Percentiles rank a stretch among this genome's conserved stretches.
Evolutionary conservation across 352 stramenopile species (phyloP).

Genomic region (Globisporangium echinulatum): DNA sequence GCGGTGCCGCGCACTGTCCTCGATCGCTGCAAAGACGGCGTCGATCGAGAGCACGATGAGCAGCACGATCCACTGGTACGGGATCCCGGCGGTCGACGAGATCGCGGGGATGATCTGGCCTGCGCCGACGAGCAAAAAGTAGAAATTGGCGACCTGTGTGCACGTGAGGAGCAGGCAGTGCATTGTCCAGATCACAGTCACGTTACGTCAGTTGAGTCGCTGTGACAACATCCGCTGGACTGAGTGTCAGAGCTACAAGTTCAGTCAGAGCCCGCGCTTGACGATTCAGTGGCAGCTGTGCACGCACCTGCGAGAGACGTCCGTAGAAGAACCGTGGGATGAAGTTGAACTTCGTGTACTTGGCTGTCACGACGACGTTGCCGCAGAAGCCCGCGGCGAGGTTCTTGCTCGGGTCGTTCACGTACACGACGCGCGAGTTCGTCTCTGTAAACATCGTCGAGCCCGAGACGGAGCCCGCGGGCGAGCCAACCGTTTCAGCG

Average conservation of each 20-base stretch:
- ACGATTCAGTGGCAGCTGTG: too few species aligned
- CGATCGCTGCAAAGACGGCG: conserved; percentile 78
- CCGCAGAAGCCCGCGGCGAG: conserved; percentile 47
- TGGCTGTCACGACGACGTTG: conserved; percentile 80
- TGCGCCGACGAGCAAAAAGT: conserved; percentile 85
- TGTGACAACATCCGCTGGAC: too few species aligned
- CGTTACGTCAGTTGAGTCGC: too few species aligned
- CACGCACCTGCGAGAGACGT: conserved; percentile 62
- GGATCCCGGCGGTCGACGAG: conserved; percentile 77
- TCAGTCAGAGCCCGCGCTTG: too few species aligned
- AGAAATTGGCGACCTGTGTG: conserved; percentile 72
- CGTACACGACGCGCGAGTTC: conserved; percentile 59
- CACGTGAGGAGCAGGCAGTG: background rate
- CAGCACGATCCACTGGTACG: conserved; percentile 86
- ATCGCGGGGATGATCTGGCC: conserved; percentile 84
- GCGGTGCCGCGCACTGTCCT: conserved; percentile 69
- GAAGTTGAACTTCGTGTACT: conserved; percentile 88
- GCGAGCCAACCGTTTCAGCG: conserved; percentile 1
- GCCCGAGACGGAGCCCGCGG: background rate
- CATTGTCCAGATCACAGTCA: too few species aligned
- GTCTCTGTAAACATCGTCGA: conserved; percentile 25
- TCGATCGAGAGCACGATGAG: conserved; percentile 80
- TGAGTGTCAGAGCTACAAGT: too few species aligned
- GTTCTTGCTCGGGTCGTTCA: conserved; percentile 66
- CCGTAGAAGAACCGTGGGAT: conserved; percentile 82